Evolutionary conservation across 225 moss, liverwort and hornwort species (phyloP).

Genomic region (Lunularia cruciata): DNA sequence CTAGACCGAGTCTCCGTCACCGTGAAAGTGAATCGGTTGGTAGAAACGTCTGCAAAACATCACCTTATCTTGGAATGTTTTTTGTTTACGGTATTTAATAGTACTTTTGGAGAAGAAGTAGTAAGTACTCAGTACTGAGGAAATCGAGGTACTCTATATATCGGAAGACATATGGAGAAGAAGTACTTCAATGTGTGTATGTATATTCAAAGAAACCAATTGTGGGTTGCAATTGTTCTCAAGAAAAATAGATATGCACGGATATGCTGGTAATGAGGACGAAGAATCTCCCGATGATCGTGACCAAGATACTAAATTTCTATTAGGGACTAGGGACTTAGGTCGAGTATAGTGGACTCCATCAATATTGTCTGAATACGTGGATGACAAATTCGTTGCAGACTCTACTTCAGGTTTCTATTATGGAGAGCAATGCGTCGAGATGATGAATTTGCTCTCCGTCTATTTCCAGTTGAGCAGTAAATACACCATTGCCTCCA

Average conservation of each 20-base stretch:
- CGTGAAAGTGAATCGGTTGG: no score
- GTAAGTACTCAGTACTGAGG: background rate
- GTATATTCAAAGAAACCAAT: no score
- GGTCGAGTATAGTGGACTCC: background rate
- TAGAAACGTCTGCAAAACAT: background rate
- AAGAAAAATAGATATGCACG: background rate
- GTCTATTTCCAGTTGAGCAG: no score
- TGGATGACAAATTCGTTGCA: no score
- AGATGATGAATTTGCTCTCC: no score
- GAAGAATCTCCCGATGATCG: background rate
- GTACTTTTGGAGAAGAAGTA: background rate
- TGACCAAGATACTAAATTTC: background rate
- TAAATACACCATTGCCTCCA: no score
- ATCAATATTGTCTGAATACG: background rate
- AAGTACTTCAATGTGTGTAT: background rate
- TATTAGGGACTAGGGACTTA: background rate
- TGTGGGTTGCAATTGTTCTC: no score
- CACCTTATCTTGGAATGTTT: constrained; percentile 8
- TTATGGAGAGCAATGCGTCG: no score
- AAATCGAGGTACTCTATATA: background rate
- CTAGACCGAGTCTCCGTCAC: no score
- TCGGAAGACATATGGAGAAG: background rate
- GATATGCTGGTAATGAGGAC: background rate
- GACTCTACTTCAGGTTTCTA: no score
- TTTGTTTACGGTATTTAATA: background rate